These are phyloP conservation scores for Dendrocalamus latiflorus DNA, from an alignment of 202 grass and related monocot genomes.

Conservation along the genomic window DNA sequence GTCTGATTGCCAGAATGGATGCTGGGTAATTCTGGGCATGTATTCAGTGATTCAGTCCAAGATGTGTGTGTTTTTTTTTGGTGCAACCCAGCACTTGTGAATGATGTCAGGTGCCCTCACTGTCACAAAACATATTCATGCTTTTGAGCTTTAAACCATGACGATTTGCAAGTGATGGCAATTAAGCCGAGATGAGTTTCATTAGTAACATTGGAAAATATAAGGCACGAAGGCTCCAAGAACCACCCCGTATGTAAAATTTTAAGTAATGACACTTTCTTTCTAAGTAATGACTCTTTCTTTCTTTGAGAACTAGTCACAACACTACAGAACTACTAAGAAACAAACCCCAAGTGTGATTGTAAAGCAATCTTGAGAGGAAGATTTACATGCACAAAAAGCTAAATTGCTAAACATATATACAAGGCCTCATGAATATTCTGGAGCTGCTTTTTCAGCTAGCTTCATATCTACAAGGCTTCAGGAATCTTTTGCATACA, in stretches of 20 bases:
- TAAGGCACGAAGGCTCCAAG: not conserved
- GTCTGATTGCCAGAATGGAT: not conserved
- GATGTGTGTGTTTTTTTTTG: not conserved
- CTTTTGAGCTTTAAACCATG: not conserved
- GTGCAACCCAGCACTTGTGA: not conserved
- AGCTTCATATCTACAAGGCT: slow-evolving; percentile 9
- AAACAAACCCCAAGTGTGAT: not conserved
- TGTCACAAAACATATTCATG: not conserved
- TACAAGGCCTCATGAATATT: slow-evolving; percentile 3
- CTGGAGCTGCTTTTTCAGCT: not conserved
- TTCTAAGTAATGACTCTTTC: not conserved
- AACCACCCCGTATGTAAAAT: not conserved
- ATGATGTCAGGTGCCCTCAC: not conserved
- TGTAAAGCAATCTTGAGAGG: not conserved
- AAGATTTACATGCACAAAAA: slow-evolving; percentile 6
- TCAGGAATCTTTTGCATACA: not conserved
- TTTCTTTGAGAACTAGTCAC: too few species aligned
- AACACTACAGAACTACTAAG: not conserved
- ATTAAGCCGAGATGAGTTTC: not conserved
- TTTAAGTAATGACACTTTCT: not conserved
- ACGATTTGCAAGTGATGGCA: not conserved
- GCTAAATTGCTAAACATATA: slow-evolving; percentile 18
- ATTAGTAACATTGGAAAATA: not conserved
- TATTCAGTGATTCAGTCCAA: not conserved
- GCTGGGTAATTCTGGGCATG: not conserved